phyloP scores from a whole-genome alignment of 2,329 filamentous ascomycete species.

The Fusarium piperis region DNA sequence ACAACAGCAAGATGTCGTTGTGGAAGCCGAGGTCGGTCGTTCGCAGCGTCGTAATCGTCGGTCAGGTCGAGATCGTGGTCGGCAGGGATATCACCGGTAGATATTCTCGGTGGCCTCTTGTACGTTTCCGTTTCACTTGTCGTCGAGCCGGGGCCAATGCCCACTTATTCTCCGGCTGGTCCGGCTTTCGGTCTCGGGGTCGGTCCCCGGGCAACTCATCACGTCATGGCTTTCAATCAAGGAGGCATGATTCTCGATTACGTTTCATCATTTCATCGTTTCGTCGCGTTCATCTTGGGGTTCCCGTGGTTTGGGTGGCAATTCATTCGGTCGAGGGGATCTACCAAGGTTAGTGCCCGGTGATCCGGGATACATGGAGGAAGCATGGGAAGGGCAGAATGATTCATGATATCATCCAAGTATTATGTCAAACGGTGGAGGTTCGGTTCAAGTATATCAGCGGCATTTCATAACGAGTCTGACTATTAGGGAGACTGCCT shows the following conservation, averaged over 20 bases:
- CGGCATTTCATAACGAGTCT: background rate
- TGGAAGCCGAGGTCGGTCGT: conserved; percentile 13
- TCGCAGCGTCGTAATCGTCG: background rate
- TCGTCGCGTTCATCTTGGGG: background rate
- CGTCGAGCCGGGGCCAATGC: background rate
- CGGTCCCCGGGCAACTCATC: background rate
- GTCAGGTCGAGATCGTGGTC: background rate
- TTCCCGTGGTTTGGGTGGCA: background rate
- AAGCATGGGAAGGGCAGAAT: background rate
- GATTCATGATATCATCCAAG: background rate
- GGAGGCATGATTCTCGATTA: background rate
- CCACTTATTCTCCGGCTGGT: background rate
- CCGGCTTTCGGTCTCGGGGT: background rate
- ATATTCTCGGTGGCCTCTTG: background rate
- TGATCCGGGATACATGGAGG: background rate
- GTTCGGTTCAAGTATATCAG: background rate
- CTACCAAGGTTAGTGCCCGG: background rate
- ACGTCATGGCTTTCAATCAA: background rate
- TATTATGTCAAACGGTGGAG: background rate
- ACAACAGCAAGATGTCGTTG: background rate
- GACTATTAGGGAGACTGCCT: background rate
- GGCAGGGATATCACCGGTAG: conserved; percentile 10
- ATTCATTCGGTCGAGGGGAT: background rate
- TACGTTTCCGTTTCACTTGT: background rate
- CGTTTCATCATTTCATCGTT: background rate